Evolutionary conservation across 768 basidiomycete genomes (phyloP).

Genomic region (Termitomyces titanicus): DNA sequence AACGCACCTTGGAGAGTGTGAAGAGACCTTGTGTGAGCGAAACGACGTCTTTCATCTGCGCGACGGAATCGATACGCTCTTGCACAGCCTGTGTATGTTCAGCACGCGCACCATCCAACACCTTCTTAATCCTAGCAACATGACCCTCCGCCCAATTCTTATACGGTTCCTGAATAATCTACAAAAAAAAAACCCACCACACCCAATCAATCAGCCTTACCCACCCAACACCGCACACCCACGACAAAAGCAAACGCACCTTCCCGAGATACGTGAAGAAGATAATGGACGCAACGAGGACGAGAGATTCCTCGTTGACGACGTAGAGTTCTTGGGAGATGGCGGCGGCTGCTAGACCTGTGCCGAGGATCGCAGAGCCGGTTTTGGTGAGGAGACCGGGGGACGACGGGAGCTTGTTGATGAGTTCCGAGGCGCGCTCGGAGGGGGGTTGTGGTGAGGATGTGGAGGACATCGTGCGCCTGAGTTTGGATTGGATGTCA

Average conservation of each 20-base stretch:
- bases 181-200: too few species aligned
- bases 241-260: constrained; percentile 36
- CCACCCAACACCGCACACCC: too few species aligned
- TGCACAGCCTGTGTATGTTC: constrained; percentile 94
- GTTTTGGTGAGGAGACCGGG: constrained; percentile 93
- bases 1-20: constrained; percentile 79
- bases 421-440: constrained; percentile 85
- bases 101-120: constrained; percentile 77
- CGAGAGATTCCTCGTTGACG: constrained; percentile 92
- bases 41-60: constrained; percentile 94
- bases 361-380: constrained; percentile 86
- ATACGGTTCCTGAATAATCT: constrained; percentile 86
- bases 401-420: constrained; percentile 83
- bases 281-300: constrained; percentile 80
- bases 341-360: constrained; percentile 83
- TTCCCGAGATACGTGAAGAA: constrained; percentile 81
- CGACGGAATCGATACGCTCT: constrained; percentile 88
- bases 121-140: constrained; percentile 76
- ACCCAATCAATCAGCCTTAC: too few species aligned
- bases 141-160: constrained; percentile 88
- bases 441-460: constrained; percentile 62
- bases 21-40: constrained; percentile 89
- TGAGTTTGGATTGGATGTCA: constrained; percentile 24
- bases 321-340: constrained; percentile 98
- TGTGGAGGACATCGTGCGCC: constrained; percentile 62